Base-by-base conservation (phyloP, 164 flowering plant species). In the Akebia trifoliata region DNA sequence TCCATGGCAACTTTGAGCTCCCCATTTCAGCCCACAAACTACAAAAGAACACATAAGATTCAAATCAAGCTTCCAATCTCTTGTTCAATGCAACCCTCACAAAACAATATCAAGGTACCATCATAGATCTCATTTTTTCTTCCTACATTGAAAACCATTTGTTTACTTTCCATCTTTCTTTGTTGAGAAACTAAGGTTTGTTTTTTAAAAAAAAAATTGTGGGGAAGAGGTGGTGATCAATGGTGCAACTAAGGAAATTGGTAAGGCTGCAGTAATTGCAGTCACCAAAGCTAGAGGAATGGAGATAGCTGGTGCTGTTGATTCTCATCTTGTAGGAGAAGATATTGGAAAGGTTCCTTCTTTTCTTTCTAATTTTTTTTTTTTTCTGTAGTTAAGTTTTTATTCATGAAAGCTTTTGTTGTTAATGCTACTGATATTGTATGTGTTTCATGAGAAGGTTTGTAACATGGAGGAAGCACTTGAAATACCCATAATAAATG, bases 251-350 rank as follows among this genome's bases (percentile, higher is more conserved):
- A 85, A 90, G 75, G 97, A 90, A 45, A 87, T 90, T 52, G 97
- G 95, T 18, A 77, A 78, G 64, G 95, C 93, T 50, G 95, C 97
- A 8, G 82, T 85, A 10, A 36, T 79, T 53, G 93, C 95, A 65
- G 85, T 90, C 21, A 79, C 89, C 3, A 84, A 71, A 71, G 95
- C 93, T 22, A 78, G 93, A 80, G 95, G 97, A 59, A 82, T 87
- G 93, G 97, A 90, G 69, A 68, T 90, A 8, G 95, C 97, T 66
- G 97, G 91, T 47, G 97, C 95, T 3, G 85, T 90, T 35, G 97
- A 87, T 75, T 71, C 84, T 25, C 59, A 72, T 61, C 71, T 74
- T 42, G 84, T 85, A 9, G 93, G 95, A 56, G 80, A 90, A 76
- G 95, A 90, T 59, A 76, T 83, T 64, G 97, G 89, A 50, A 74